These are phyloP conservation scores for Alternaria incomplexa DNA, from an alignment of 2,329 filamentous ascomycete species.

Conservation along the genomic window DNA sequence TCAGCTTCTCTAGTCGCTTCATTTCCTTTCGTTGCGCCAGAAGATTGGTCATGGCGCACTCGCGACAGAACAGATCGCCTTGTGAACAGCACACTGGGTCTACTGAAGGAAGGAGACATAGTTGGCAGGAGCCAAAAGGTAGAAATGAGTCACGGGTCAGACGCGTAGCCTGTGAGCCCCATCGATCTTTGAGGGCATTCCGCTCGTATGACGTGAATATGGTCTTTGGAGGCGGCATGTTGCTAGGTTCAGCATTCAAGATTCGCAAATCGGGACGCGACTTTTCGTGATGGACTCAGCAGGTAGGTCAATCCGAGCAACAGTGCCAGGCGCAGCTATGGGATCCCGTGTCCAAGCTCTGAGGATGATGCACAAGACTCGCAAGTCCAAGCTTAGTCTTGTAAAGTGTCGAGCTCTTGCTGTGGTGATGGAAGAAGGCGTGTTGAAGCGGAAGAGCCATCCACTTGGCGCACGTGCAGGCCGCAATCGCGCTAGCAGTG, in stretches of 20 bases:
- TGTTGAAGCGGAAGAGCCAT: constrained; percentile 6
- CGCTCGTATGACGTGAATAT: constrained; percentile 96
- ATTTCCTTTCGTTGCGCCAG: constrained; percentile 90
- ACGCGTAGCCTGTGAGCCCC: constrained; percentile 82
- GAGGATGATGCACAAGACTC: not conserved
- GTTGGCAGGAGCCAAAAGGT: constrained; percentile 83
- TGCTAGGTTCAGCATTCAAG: not conserved
- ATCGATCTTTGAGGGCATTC: constrained; percentile 77
- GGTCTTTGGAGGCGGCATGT: constrained; percentile 39
- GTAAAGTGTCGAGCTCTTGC: not conserved
- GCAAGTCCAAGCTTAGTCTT: not conserved
- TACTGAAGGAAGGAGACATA: constrained; percentile 82
- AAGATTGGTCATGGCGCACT: constrained; percentile 92
- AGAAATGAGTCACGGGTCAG: constrained; percentile 90
- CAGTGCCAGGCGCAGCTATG: not conserved
- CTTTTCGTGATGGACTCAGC: not conserved
- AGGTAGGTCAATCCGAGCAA: not conserved
- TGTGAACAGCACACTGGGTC: constrained; percentile 78
- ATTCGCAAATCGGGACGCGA: not conserved
- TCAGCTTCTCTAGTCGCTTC: constrained; percentile 74
- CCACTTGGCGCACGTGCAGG: constrained; percentile 13
- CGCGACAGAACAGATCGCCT: constrained; percentile 92
- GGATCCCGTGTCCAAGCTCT: not conserved
- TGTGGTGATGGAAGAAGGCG: not conserved
- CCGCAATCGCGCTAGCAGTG: constrained; percentile 7